Conservation (phyloP, 495 filamentous ascomycete species). For the Hypoxylon trugodes region DNA sequence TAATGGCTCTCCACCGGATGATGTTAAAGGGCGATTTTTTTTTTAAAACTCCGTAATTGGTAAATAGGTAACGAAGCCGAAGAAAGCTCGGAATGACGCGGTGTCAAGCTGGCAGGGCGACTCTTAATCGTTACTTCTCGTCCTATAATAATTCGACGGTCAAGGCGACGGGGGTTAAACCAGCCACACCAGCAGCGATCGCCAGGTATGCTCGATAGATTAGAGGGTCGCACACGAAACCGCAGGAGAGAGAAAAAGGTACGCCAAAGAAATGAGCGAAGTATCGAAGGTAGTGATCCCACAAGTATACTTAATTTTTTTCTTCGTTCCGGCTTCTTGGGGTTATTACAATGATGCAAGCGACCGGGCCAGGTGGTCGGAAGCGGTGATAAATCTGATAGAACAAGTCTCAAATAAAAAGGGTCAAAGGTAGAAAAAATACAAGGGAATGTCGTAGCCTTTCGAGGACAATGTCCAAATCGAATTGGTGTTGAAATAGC, state of each 20-base stretch:
- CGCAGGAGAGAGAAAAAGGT: slow-evolving; percentile 27
- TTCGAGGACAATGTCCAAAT: slow-evolving; percentile 32
- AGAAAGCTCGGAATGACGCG: slow-evolving; percentile 29
- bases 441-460: slow-evolving; percentile 38
- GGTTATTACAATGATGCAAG: slow-evolving; percentile 37
- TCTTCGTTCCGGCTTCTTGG: slow-evolving; percentile 20
- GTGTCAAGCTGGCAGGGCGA: slow-evolving; percentile 23
- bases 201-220: slow-evolving; percentile 31
- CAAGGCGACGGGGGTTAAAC: slow-evolving; percentile 25
- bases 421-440: slow-evolving; percentile 28
- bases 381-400: slow-evolving; percentile 27
- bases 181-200: slow-evolving; percentile 30
- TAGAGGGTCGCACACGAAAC: slow-evolving; percentile 29
- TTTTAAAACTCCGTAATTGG: slow-evolving; percentile 28
- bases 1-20: slow-evolving; percentile 46
- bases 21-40: slow-evolving; percentile 36
- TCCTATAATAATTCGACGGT: slow-evolving; percentile 32
- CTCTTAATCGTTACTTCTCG: slow-evolving; percentile 16
- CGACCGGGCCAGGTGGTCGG: slow-evolving; percentile 30
- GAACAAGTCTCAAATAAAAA: slow-evolving; percentile 26
- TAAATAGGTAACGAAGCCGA: slow-evolving; percentile 34
- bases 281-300: slow-evolving; percentile 32
- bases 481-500: slow-evolving; percentile 29
- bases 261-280: slow-evolving; percentile 33
- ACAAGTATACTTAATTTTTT: slow-evolving; percentile 16